Evolutionary conservation across 116 monocot species (phyloP).

Genomic region (Iris pallida): DNA sequence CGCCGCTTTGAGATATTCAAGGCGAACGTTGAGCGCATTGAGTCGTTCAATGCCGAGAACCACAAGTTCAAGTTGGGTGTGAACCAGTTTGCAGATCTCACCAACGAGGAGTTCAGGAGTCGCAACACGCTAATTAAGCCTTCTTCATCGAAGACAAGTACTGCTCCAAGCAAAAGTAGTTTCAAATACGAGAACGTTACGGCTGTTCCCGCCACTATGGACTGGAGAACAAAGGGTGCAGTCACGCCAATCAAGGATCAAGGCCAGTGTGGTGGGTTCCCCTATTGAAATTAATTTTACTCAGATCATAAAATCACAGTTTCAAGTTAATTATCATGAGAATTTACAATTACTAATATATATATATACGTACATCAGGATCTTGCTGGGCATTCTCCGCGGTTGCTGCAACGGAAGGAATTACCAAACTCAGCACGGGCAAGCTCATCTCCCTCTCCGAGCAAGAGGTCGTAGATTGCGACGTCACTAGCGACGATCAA

Average conservation of each 20-base stretch:
- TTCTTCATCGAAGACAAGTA: too few relatives aligned
- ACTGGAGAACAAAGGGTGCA: constrained; percentile 25
- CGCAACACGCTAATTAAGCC: background rate
- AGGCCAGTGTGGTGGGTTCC: constrained; percentile 18
- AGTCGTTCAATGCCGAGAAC: constrained; percentile 19
- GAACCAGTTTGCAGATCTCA: constrained; percentile 25
- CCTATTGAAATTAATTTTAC: too few relatives aligned
- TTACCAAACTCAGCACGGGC: constrained; percentile 9
- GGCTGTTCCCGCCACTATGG: constrained; percentile 9
- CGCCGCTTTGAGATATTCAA: constrained; percentile 16
- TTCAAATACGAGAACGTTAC: constrained; percentile 22
- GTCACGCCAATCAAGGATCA: constrained; percentile 34
- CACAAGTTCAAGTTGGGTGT: constrained; percentile 12
- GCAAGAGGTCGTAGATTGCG: constrained; percentile 30
- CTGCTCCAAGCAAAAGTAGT: too few relatives aligned
- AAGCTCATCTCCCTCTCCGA: constrained; percentile 18
- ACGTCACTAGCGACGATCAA: constrained; percentile 16
- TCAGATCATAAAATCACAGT: too few relatives aligned
- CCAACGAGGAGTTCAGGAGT: constrained; percentile 26
- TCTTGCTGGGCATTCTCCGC: constrained; percentile 17
- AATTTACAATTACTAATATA: background rate
- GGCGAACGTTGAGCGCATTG: constrained; percentile 20
- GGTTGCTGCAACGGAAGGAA: constrained; percentile 14
- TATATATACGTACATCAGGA: background rate
- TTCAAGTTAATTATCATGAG: too few relatives aligned